phyloP scores from a whole-genome alignment of 2,329 filamentous ascomycete genomes.

The Xylariaceae sp. region DNA sequence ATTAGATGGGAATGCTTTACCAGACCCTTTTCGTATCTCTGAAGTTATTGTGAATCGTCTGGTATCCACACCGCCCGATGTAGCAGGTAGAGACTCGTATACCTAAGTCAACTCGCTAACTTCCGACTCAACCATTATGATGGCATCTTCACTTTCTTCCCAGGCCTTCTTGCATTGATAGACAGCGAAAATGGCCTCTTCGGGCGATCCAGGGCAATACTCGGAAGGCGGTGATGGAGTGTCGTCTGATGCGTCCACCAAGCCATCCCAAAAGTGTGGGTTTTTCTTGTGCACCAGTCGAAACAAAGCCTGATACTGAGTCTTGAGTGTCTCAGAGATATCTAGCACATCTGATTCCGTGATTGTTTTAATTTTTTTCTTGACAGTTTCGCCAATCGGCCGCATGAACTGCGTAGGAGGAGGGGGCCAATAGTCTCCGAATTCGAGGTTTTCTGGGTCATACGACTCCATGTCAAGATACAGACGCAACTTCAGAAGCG shows the following conservation, averaged over 20 bases:
- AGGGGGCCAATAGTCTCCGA: constrained; percentile 15
- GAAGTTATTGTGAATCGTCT: background rate
- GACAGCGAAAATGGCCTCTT: constrained; percentile 16
- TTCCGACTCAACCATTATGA: constrained; percentile 17
- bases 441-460: constrained; percentile 11
- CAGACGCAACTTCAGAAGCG: constrained; percentile 27
- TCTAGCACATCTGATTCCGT: background rate
- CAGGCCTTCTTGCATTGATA: constrained; percentile 24
- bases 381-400: constrained; percentile 21
- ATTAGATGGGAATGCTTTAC: constrained; percentile 22
- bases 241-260: constrained; percentile 19
- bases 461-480: constrained; percentile 22
- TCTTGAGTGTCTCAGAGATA: constrained; percentile 14
- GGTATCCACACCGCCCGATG: constrained; percentile 6
- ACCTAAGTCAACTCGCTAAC: constrained; percentile 7
- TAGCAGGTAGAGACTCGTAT: constrained; percentile 11
- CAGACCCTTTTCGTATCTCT: constrained; percentile 24
- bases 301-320: constrained; percentile 24
- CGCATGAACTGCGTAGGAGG: constrained; percentile 10
- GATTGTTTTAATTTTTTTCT: constrained; percentile 21
- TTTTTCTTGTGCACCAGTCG: constrained; percentile 19
- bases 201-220: constrained; percentile 17
- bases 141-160: constrained; percentile 23
- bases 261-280: constrained; percentile 22
- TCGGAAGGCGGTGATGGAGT: constrained; percentile 2